Evolutionary conservation across 768 basidiomycete species (phyloP).

Genomic region (Lactarius akahatsu): DNA sequence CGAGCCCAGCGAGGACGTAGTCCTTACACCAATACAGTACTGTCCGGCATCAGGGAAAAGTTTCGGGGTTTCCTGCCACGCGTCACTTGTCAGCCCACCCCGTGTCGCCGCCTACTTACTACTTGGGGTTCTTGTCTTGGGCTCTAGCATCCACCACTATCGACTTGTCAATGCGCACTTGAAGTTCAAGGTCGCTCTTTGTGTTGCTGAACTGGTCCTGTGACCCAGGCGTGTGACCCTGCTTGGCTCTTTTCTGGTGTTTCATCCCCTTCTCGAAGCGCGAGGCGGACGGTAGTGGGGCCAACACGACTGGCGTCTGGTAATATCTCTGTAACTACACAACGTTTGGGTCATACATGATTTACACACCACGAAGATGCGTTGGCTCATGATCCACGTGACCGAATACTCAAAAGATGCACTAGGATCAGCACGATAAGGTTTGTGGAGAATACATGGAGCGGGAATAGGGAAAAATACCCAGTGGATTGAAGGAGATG

Average conservation of each 20-base stretch:
- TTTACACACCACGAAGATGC: constrained; percentile 34
- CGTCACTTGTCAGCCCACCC: no score
- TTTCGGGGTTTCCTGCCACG: no score
- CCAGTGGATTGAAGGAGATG: constrained; percentile 31
- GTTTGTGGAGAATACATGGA: background rate
- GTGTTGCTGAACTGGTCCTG: background rate
- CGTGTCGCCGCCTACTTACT: no score
- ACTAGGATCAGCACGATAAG: constrained; percentile 24
- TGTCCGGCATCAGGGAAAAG: no score
- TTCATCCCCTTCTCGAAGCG: background rate
- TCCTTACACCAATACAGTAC: no score
- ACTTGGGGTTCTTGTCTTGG: background rate
- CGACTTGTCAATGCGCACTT: constrained; percentile 23
- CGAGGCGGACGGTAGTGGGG: background rate
- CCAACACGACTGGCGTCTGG: constrained; percentile 25
- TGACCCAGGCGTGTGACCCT: background rate
- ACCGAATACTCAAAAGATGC: constrained; percentile 37
- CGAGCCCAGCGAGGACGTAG: no score
- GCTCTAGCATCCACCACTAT: constrained; percentile 3
- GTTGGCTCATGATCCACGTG: constrained; percentile 40
- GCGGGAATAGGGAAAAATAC: background rate
- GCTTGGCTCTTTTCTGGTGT: background rate
- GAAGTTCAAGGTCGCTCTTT: constrained; percentile 28
- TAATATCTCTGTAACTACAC: background rate
- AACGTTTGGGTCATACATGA: background rate